Evolutionary conservation across 495 filamentous ascomycete species (phyloP), one percentile per base, ranked within the genome.

Genomic region (Neurospora terricola): DNA sequence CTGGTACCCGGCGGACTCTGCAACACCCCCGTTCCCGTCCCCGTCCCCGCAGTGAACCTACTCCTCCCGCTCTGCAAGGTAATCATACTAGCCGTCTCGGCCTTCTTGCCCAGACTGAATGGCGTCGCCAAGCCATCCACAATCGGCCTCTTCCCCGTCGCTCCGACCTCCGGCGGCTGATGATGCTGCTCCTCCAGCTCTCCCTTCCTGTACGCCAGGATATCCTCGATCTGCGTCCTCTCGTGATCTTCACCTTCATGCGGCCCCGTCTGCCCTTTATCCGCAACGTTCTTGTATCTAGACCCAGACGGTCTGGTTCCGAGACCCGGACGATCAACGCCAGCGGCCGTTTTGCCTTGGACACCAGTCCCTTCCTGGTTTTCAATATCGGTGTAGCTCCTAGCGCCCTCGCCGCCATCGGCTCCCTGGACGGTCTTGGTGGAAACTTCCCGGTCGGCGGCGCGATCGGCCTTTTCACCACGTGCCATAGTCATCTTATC

Each of bases 401-500:
- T 73, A 0, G 85, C 84, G 0, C 82, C 84, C 11, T 82, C 75
- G 4, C 82, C 83, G 38, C 84, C 80, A 2, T 38, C 75, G 1
- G 71, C 78, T 11, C 78, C 80, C 5, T 74, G 72, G 54, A 75
- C 72, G 27, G 54, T 34, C 1, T 59, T 59, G 48, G 48, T 59
- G 21, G 48, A 6, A 59, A 27, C 40, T 75, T 45, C 37, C 76
- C 79, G 0, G 78, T 54, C 45, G 76, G 14, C 27, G 9, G 27
- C 34, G 21, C 16, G 12, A 7, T 66, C 30, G 30, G 72, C 70
- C 48, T 77, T 80, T 14, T 80, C 83, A 0, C 81, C 48, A 82
- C 80, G 36, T 82, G 11, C 73, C 11, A 96, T 84, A 12, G 90
- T 91, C 59, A 85, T 87, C 82, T 94, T 87, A 78, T 97, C 94